These are phyloP conservation scores for Hygrophila difformis DNA, from an alignment of 257 asterid genomes.

Conservation along the genomic window DNA sequence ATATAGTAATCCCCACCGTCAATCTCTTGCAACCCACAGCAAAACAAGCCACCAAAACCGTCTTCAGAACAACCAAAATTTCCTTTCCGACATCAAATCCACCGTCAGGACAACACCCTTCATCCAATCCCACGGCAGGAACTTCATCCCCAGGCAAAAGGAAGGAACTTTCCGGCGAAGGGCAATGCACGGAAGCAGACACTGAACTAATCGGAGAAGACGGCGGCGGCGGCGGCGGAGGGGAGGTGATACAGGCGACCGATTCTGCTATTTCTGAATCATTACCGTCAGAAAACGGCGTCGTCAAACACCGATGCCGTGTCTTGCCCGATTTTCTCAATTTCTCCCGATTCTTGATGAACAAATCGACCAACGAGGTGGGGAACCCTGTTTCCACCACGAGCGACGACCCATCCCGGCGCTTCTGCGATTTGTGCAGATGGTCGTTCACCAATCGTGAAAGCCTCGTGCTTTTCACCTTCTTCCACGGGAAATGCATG, in stretches of 20 bases:
- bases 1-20: constrained; percentile 54
- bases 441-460: constrained; percentile 59
- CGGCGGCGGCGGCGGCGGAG: constrained; percentile 15
- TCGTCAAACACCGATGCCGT: constrained; percentile 16
- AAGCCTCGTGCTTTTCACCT: constrained; percentile 34
- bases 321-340: constrained; percentile 21
- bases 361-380: constrained; percentile 66
- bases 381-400: constrained; percentile 82
- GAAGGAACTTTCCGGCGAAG: constrained; percentile 7
- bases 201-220: constrained; percentile 15
- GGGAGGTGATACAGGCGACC: neutral
- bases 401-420: constrained; percentile 54
- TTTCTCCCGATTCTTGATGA: constrained; percentile 62
- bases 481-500: constrained; percentile 72
- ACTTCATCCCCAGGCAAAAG: constrained; percentile 4
- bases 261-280: constrained; percentile 11
- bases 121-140: constrained; percentile 6
- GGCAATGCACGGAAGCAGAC: constrained; percentile 4
- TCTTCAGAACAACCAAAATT: constrained; percentile 28
- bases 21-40: constrained; percentile 48
- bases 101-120: neutral
- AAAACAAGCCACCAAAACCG: constrained; percentile 51
- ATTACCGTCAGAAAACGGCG: neutral
- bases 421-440: constrained; percentile 41
- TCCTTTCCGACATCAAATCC: constrained; percentile 21